Evolutionary conservation across 495 filamentous ascomycete species (phyloP).

Genomic region (Xylaria castorea): DNA sequence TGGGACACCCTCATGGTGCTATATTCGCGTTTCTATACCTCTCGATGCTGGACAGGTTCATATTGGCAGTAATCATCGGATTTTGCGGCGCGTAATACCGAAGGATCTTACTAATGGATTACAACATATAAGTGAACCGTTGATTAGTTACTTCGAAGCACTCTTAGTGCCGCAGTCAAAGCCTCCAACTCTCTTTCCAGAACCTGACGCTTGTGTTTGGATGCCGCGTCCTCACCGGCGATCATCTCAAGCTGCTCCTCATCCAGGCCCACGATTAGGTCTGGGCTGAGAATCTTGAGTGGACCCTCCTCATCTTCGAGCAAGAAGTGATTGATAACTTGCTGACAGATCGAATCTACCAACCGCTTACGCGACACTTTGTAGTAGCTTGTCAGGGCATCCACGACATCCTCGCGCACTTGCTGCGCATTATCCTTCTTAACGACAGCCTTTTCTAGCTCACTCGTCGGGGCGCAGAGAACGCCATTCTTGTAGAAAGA

Average conservation of each 20-base stretch:
- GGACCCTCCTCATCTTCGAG: constrained; percentile 34
- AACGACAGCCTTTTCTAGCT: not conserved
- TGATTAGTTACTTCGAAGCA: no score
- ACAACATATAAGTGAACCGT: no score
- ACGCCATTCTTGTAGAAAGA: no score
- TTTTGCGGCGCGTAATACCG: no score
- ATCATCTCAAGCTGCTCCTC: constrained; percentile 38
- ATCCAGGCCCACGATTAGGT: constrained; percentile 33
- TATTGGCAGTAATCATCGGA: no score
- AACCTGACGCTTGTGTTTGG: not conserved
- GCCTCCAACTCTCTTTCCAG: not conserved
- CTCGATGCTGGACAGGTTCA: no score
- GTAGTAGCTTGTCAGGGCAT: constrained; percentile 66
- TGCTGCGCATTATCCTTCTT: constrained; percentile 56
- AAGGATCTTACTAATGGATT: no score
- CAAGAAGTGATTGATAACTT: constrained; percentile 46
- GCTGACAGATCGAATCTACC: constrained; percentile 59
- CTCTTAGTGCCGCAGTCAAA: no score
- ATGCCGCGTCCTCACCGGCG: constrained; percentile 30
- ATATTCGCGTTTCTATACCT: no score
- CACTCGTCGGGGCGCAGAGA: no score
- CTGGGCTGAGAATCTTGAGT: constrained; percentile 33
- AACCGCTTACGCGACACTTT: constrained; percentile 63
- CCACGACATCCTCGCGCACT: constrained; percentile 59
- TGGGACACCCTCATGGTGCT: no score